Evolutionary conservation across 257 asterid species (phyloP).

Genomic region (Petunia axillaris): DNA sequence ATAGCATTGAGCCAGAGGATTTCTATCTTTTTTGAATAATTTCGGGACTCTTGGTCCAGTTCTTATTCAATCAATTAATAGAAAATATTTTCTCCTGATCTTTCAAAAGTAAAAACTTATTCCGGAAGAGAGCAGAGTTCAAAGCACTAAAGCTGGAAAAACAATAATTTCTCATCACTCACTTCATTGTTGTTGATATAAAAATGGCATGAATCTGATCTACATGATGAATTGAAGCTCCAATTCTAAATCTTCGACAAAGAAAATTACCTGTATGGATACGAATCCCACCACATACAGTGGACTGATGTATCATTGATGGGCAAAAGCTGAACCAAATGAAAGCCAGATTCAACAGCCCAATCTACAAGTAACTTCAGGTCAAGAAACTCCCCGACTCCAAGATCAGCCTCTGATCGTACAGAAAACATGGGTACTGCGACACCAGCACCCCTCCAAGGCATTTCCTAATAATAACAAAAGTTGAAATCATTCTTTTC

Average conservation of each 20-base stretch:
- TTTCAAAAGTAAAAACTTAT: not conserved
- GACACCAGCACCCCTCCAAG: slow-evolving; percentile 98
- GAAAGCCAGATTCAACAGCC: slow-evolving; percentile 92
- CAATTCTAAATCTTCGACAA: slow-evolving; percentile 11
- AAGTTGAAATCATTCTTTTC: not conserved
- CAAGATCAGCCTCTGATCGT: slow-evolving; percentile 85
- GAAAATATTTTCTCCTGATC: no score
- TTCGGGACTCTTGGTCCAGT: no score
- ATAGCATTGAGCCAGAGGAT: no score
- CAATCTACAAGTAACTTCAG: slow-evolving; percentile 90
- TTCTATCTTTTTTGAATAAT: no score
- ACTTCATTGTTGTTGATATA: slow-evolving; percentile 13
- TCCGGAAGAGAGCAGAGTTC: slow-evolving; percentile 5
- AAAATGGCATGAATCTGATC: slow-evolving; percentile 17
- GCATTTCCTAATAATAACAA: slow-evolving; percentile 66
- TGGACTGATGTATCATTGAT: slow-evolving; percentile 96
- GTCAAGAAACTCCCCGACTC: slow-evolving; percentile 99
- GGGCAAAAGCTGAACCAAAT: slow-evolving; percentile 94
- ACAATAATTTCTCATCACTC: not conserved
- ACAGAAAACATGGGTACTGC: slow-evolving; percentile 95
- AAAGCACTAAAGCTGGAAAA: slow-evolving; percentile 13
- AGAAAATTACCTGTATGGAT: slow-evolving; percentile 84
- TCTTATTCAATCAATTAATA: no score
- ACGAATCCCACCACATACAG: slow-evolving; percentile 99
- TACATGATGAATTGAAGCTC: not conserved